phyloP scores from a whole-genome alignment of 2,329 filamentous ascomycete genomes.

The Phaeosphaeriaceae sp. region DNA sequence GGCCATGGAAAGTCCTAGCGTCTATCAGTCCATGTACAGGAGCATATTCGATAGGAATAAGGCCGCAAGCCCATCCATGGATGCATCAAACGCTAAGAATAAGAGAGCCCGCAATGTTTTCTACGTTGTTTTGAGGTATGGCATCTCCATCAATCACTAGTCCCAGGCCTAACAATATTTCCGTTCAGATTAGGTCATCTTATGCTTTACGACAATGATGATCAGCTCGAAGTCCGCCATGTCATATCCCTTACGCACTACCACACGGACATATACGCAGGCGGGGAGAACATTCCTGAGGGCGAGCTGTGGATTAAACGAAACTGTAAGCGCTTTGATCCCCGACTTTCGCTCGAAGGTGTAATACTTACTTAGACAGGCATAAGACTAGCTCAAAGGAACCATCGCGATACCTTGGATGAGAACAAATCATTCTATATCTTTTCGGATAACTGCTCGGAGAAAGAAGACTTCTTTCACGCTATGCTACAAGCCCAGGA shows the following conservation, averaged over 20 bases:
- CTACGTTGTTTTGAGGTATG: conserved; percentile 85
- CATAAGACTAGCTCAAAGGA: conserved; percentile 75
- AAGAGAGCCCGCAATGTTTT: conserved; percentile 84
- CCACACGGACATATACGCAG: conserved; percentile 82
- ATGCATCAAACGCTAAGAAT: conserved; percentile 58
- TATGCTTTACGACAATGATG: conserved; percentile 96
- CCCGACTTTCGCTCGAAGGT: neutral
- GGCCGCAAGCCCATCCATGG: conserved; percentile 64
- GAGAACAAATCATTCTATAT: conserved; percentile 88
- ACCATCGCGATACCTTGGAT: conserved; percentile 58
- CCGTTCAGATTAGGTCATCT: conserved; percentile 72
- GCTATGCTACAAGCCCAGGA: conserved; percentile 86
- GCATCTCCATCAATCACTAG: conserved; percentile 2
- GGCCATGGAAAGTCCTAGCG: conserved; percentile 82
- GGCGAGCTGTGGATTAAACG: conserved; percentile 95
- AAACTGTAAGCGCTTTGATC: conserved; percentile 63
- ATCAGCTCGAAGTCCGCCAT: conserved; percentile 93
- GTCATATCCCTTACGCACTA: conserved; percentile 93
- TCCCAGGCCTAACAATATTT: conserved; percentile 11
- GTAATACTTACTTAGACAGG: conserved; percentile 21
- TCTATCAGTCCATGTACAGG: conserved; percentile 98
- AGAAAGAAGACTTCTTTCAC: conserved; percentile 99
- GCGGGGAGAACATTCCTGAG: conserved; percentile 78
- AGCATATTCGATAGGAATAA: conserved; percentile 83
- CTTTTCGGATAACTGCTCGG: conserved; percentile 93